Conservation (phyloP, 257 asterid genomes). For the Fraxinus excelsior region DNA sequence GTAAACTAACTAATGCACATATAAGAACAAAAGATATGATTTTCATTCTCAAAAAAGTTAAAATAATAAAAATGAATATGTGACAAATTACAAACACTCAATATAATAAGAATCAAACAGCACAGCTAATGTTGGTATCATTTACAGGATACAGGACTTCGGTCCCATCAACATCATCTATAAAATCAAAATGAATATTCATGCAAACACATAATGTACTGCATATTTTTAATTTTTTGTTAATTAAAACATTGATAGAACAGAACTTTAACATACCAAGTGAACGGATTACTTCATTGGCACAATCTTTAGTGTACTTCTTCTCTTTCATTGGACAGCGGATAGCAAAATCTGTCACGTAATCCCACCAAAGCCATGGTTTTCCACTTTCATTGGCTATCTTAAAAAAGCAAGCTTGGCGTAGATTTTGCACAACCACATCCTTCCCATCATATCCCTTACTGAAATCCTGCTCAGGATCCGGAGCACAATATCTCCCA, state of each 20-base stretch:
- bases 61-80: background rate
- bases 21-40: background rate
- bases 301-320: slow-evolving; percentile 64
- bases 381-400: slow-evolving; percentile 65
- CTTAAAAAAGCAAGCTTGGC: slow-evolving; percentile 70
- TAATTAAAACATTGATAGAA: background rate
- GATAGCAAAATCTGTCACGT: slow-evolving; percentile 63
- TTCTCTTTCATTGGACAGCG: slow-evolving; percentile 73
- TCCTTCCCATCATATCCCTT: slow-evolving; percentile 72
- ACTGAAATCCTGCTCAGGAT: slow-evolving; percentile 77
- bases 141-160: background rate
- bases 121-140: background rate
- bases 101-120: background rate
- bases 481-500: slow-evolving; percentile 77
- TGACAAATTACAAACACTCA: background rate
- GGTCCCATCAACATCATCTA: background rate
- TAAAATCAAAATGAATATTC: background rate
- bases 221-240: background rate
- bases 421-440: slow-evolving; percentile 68
- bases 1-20: background rate
- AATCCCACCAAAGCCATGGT: slow-evolving; percentile 88
- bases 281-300: slow-evolving; percentile 60
- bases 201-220: background rate
- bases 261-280: slow-evolving; percentile 53
- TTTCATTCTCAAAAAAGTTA: background rate